Conservation (phyloP, 2,329 filamentous ascomycete genomes). For the Chaetomiaceae sp. region DNA sequence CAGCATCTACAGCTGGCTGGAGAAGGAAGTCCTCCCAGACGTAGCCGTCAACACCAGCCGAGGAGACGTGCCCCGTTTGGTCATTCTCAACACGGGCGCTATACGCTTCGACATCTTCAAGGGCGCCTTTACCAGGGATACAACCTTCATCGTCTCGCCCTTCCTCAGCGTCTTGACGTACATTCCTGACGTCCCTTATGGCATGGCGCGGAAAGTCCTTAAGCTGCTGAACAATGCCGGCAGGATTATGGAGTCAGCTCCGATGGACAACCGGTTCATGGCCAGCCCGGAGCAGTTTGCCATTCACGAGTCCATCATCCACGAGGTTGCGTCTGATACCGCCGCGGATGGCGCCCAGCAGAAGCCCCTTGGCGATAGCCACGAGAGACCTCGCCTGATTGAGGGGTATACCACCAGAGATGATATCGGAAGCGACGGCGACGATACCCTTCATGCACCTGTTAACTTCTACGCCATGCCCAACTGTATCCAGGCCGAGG, state of each 20-base stretch:
- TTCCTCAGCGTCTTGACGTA: slow-evolving; percentile 77
- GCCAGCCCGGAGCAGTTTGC: slow-evolving; percentile 46
- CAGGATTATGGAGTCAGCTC: slow-evolving; percentile 40
- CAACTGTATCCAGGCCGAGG: slow-evolving; percentile 72
- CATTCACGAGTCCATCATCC: slow-evolving; percentile 26
- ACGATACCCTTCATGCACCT: slow-evolving; percentile 78
- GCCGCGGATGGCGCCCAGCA: slow-evolving; percentile 24
- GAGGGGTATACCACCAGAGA: slow-evolving; percentile 85
- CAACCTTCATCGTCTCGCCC: slow-evolving; percentile 79
- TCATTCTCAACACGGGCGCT: slow-evolving; percentile 82
- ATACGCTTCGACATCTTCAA: slow-evolving; percentile 95
- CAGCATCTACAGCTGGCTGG: slow-evolving; percentile 80
- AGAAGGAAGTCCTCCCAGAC: slow-evolving; percentile 67
- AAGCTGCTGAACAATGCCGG: slow-evolving; percentile 52
- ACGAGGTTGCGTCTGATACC: slow-evolving; percentile 25
- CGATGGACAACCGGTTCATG: slow-evolving; percentile 43
- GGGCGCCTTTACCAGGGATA: slow-evolving; percentile 83
- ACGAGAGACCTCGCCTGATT: slow-evolving; percentile 44
- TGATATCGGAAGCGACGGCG: slow-evolving; percentile 76
- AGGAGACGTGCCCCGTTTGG: slow-evolving; percentile 60
- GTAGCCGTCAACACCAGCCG: slow-evolving; percentile 56
- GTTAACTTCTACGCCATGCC: slow-evolving; percentile 74
- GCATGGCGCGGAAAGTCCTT: slow-evolving; percentile 66
- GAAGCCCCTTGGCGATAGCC: slow-evolving; percentile 30
- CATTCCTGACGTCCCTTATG: slow-evolving; percentile 76